These are phyloP conservation scores for Salisapilia sapeloensis DNA, from an alignment of 352 stramenopile species.

Conservation along the genomic window DNA sequence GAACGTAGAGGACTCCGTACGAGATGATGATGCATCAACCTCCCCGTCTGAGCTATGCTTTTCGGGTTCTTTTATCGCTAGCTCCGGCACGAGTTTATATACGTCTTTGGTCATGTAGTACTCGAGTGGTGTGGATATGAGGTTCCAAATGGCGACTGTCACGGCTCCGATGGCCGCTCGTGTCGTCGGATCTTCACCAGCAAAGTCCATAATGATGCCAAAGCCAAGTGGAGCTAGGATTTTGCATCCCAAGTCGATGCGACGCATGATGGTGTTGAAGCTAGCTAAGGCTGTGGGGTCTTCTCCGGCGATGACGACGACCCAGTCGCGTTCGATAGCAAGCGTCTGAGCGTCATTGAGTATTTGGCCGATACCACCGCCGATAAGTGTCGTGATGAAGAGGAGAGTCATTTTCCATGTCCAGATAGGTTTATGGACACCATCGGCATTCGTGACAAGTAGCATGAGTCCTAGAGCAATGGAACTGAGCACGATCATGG, in stretches of 20 bases:
- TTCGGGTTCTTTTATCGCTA: conserved; percentile 15
- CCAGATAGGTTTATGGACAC: conserved; percentile 35
- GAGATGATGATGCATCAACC: conserved; percentile 4
- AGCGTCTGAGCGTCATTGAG: conserved; percentile 63
- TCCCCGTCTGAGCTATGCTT: conserved; percentile 4
- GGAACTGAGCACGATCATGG: conserved; percentile 54
- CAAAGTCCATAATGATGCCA: conserved; percentile 70
- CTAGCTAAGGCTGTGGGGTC: conserved; percentile 26
- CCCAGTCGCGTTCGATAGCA: conserved; percentile 74
- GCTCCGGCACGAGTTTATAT: conserved; percentile 28
- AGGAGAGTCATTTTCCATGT: conserved; percentile 19
- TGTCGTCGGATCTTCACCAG: conserved; percentile 31
- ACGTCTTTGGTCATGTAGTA: conserved; percentile 56
- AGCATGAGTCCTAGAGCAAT: conserved; percentile 41
- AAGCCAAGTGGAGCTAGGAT: conserved; percentile 58
- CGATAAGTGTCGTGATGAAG: conserved; percentile 34
- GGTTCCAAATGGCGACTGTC: conserved; percentile 57
- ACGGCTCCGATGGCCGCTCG: conserved; percentile 42
- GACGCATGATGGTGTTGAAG: conserved; percentile 65
- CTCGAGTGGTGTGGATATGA: conserved; percentile 59
- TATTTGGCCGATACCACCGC: conserved; percentile 50
- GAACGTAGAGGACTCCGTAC: conserved; percentile 4
- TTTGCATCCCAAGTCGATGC: conserved; percentile 68
- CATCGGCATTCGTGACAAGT: conserved; percentile 36
- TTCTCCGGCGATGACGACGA: conserved; percentile 52